Evolutionary conservation across 805 yeast species (phyloP).

Genomic region (Naumovozyma dairenensis): DNA sequence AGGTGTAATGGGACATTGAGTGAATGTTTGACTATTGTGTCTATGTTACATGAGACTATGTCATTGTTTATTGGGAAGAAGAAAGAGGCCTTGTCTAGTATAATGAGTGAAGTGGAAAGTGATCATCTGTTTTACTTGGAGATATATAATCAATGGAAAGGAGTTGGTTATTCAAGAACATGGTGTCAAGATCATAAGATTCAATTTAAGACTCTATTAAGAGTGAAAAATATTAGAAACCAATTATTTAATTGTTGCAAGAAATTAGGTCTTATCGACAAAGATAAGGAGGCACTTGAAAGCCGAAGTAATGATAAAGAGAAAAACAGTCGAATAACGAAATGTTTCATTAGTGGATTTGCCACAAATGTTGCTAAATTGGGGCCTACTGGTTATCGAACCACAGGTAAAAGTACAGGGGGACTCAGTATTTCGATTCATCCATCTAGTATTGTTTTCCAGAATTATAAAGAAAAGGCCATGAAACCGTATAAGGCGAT

Average conservation of each 20-base stretch:
- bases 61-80: conserved; percentile 29
- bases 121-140: conserved; percentile 74
- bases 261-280: conserved; percentile 18
- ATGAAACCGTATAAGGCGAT: conserved; percentile 69
- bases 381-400: conserved; percentile 23
- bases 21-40: conserved; percentile 62
- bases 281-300: conserved; percentile 8
- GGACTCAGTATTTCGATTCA: conserved; percentile 72
- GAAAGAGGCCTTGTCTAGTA: conserved; percentile 19
- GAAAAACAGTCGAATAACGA: conserved; percentile 9
- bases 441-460: conserved; percentile 69
- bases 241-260: conserved; percentile 59
- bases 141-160: conserved; percentile 69
- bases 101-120: conserved; percentile 44
- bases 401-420: conserved; percentile 34
- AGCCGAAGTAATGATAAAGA: not conserved
- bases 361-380: conserved; percentile 26
- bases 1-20: conserved; percentile 45
- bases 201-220: conserved; percentile 60
- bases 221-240: conserved; percentile 60
- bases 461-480: conserved; percentile 24
- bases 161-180: conserved; percentile 50
- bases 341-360: conserved; percentile 26
- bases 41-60: conserved; percentile 77
- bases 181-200: conserved; percentile 85